Evolutionary conservation across 768 basidiomycete genomes (phyloP), one percentile per base, ranked within the genome.

Genomic region (Lactarius hengduanensis): DNA sequence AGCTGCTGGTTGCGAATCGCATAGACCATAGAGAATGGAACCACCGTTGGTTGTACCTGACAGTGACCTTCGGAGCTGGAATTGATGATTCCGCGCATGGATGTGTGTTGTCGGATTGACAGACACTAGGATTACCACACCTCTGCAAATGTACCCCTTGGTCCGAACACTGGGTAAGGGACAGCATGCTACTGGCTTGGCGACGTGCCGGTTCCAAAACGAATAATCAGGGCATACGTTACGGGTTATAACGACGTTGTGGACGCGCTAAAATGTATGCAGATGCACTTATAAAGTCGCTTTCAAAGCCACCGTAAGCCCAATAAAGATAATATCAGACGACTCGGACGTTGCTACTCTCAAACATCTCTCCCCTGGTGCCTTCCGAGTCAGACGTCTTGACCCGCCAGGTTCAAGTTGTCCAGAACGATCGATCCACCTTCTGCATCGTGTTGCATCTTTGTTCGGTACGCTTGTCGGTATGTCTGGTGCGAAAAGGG

Each of bases 261-360:
- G n/a, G 10, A 47, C 45, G n/a, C 20, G n/a, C n/a, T 20, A n/a
- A 4, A 45, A 26, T 53, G 26, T 53, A 53, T 26, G 50, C 13
- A 50, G 47, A 50, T 26, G 47, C 47, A 50, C 47, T 53, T 15
- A 26, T 53, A 26, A 50, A 22, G 26, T 15, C 50, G 26, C 50
- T 26, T 26, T 53, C 50, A 53, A 26, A 15, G 26, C 22, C 50
- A 53, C 13, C 26, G 13, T 53, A 53, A 53, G 13, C 26, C 50
- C 50, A 53, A 32, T 57, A 36, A 34, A 56, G 55, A 18, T 20
- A 8, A 38, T 55, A 34, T 60, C 20, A 65, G 26, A 41, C 59
- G n/a, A n/a, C n/a, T n/a, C n/a, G n/a, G 26, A 32, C 28, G 38
- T 59, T 16, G n/a, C 18, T n/a, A 40, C n/a, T 40, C 15, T 30